Conservation (phyloP, 345 rosid species). For the Jatropha curcas region DNA sequence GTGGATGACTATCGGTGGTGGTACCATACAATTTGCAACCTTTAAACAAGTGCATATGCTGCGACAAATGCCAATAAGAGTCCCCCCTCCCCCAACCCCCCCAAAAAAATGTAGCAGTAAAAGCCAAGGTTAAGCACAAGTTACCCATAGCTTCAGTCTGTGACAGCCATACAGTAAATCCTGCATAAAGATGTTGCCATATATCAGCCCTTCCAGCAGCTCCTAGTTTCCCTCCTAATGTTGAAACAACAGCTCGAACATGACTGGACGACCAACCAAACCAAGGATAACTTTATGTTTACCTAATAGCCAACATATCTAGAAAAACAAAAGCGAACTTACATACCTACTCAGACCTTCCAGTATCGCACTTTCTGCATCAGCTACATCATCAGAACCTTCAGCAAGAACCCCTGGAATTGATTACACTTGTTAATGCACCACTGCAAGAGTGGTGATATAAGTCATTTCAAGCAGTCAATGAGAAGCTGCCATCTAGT, state of each 20-base stretch:
- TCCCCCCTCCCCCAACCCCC: neutral
- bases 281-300: neutral
- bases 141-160: constrained; percentile 79
- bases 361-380: constrained; percentile 60
- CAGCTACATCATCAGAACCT: constrained; percentile 64
- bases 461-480: constrained; percentile 14
- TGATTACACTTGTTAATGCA: constrained; percentile 33
- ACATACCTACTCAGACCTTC: constrained; percentile 84
- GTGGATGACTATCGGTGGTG: neutral
- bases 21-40: too few species aligned
- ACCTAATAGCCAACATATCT: neutral
- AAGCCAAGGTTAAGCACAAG: neutral
- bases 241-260: constrained; percentile 82
- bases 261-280: constrained; percentile 53
- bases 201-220: constrained; percentile 58
- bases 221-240: constrained; percentile 78
- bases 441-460: constrained; percentile 27
- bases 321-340: constrained; percentile 7
- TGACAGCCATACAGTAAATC: constrained; percentile 83
- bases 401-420: constrained; percentile 71
- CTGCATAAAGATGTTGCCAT: constrained; percentile 86
- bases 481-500: neutral
- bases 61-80: neutral
- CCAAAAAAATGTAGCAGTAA: constrained; percentile 8
- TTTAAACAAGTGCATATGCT: neutral